phyloP scores from a whole-genome alignment of 2,329 filamentous ascomycete genomes.

The Fusarium buharicum region DNA sequence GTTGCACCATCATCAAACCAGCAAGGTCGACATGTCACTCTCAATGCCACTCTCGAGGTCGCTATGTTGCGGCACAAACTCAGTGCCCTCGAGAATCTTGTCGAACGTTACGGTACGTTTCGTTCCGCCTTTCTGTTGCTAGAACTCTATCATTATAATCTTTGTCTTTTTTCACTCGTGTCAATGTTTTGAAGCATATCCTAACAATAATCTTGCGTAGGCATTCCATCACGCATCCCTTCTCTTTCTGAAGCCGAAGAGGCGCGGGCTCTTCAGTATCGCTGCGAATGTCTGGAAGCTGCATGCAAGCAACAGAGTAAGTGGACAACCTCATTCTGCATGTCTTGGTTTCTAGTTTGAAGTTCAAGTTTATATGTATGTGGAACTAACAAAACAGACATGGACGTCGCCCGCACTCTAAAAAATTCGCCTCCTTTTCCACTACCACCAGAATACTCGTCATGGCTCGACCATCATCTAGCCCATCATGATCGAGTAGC shows the following conservation, averaged over 20 bases:
- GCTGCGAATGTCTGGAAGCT: constrained; percentile 67
- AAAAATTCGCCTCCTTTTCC: constrained; percentile 43
- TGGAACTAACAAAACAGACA: constrained; percentile 43
- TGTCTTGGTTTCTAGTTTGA: not conserved
- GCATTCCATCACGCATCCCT: constrained; percentile 50
- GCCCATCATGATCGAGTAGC: constrained; percentile 60
- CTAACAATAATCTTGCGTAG: constrained; percentile 40
- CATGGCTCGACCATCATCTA: constrained; percentile 65
- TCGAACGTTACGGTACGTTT: constrained; percentile 60
- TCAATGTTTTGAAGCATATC: constrained; percentile 15
- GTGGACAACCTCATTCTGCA: constrained; percentile 13
- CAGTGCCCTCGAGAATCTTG: constrained; percentile 60
- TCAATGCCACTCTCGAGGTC: constrained; percentile 62
- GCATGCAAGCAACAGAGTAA: constrained; percentile 57
- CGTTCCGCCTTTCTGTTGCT: constrained; percentile 21
- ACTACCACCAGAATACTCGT: constrained; percentile 59
- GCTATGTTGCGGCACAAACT: constrained; percentile 67
- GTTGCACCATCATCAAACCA: constrained; percentile 59
- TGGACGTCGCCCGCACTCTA: constrained; percentile 49
- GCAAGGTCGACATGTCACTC: constrained; percentile 58
- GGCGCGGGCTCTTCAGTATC: constrained; percentile 66
- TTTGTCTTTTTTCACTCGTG: constrained; percentile 11
- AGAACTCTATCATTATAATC: constrained; percentile 20
- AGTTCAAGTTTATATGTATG: not conserved
- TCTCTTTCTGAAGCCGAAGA: constrained; percentile 66